Conservation (phyloP, 768 basidiomycete species). For the Phallus indusiatus region DNA sequence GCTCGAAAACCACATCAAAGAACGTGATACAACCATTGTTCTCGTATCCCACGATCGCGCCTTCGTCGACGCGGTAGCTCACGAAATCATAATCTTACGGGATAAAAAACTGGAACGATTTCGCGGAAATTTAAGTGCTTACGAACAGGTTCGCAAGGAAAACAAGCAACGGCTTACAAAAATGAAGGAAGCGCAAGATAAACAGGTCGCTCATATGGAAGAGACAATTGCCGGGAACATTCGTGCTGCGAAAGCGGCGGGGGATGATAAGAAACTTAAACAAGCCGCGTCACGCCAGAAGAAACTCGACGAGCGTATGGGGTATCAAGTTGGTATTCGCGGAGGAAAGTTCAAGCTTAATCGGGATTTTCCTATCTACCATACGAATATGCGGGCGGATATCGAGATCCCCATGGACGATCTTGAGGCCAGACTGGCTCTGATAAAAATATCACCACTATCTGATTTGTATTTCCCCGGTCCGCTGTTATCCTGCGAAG, state of each 20-base stretch:
- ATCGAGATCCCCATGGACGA: slow-evolving; percentile 33
- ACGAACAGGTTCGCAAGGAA: slow-evolving; percentile 37
- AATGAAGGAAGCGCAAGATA: slow-evolving; percentile 30
- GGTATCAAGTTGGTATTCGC: slow-evolving; percentile 29
- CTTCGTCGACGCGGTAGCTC: slow-evolving; percentile 51
- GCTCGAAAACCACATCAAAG: slow-evolving; percentile 42
- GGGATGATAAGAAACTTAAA: slow-evolving; percentile 47
- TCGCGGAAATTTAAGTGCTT: slow-evolving; percentile 45
- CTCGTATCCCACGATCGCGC: slow-evolving; percentile 53
- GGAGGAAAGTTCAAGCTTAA: slow-evolving; percentile 46
- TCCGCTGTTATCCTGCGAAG: too few relatives aligned
- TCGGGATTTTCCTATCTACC: slow-evolving; percentile 25
- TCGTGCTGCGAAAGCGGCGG: slow-evolving; percentile 42
- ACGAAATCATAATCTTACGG: slow-evolving; percentile 54
- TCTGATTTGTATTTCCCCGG: too few relatives aligned
- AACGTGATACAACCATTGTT: slow-evolving; percentile 37
- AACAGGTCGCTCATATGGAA: slow-evolving; percentile 41
- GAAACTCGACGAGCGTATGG: slow-evolving; percentile 37
- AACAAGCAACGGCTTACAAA: slow-evolving; percentile 34
- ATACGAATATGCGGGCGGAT: slow-evolving; percentile 21
- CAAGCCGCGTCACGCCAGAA: slow-evolving; percentile 52
- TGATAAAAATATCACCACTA: slow-evolving; percentile 21
- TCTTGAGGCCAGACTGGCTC: slow-evolving; percentile 22
- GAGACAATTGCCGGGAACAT: slow-evolving; percentile 44
- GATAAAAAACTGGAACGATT: slow-evolving; percentile 44